Evolutionary conservation across 805 yeast species (phyloP).

Genomic region (Nakazawaea holstii): DNA sequence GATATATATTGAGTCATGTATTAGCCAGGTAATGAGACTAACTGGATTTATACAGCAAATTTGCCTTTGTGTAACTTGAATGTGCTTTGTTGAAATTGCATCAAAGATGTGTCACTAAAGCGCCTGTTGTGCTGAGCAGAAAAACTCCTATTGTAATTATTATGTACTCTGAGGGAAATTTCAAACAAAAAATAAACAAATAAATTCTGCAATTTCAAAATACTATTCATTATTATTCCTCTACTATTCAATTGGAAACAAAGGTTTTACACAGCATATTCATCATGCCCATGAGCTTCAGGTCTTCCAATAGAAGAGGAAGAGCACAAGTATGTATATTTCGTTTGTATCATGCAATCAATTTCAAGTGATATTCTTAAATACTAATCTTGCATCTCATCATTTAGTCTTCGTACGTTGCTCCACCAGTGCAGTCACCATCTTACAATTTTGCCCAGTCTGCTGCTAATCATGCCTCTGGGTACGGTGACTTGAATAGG

Average conservation of each 20-base stretch:
- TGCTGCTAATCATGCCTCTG: conserved; percentile 21
- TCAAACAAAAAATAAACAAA: too few species aligned
- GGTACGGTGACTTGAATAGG: conserved; percentile 13
- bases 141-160: background rate
- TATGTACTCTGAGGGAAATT: too few species aligned
- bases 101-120: too few species aligned
- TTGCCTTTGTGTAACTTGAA: too few species aligned
- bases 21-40: too few species aligned
- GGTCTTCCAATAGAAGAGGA: conserved; percentile 1
- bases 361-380: background rate
- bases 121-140: background rate
- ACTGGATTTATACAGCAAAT: too few species aligned
- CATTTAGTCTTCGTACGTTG: background rate
- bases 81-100: too few species aligned
- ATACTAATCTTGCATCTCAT: background rate
- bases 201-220: background rate
- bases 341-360: background rate
- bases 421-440: conserved; percentile 4
- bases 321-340: background rate
- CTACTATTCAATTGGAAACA: background rate
- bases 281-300: conserved; percentile 4
- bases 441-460: conserved; percentile 12
- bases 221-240: too few species aligned
- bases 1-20: too few species aligned
- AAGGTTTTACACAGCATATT: background rate